Evolutionary conservation across 2,329 filamentous ascomycete species (phyloP), one percentile per base, ranked within the genome.

Genomic region (Fusarium transvaalense): DNA sequence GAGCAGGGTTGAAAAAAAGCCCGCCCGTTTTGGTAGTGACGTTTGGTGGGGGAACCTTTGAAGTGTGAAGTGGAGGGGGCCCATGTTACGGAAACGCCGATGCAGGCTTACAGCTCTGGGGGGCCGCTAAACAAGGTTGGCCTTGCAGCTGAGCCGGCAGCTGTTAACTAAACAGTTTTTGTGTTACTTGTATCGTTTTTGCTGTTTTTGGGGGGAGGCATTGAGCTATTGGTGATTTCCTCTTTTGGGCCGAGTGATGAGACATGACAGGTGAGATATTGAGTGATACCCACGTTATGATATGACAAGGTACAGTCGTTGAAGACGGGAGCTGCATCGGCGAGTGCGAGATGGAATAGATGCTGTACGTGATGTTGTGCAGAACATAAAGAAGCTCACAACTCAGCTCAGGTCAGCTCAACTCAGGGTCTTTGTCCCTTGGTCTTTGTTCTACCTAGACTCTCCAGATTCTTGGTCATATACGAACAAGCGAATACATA

Each of bases 131-230:
- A 47, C 45, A 52, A 55, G 52, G 39, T 52, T 51, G 37, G 35
- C 27, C 61, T 66, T 67, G 71, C 55, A 72, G 71, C 69, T 73
- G 59, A 69, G 69, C 61, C 54, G 43, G 47, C 35, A 53, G 63
- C 45, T 59, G 29, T 54, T 43, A 47, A 27, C 46, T 39, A 25
- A 21, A 31, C 37, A 21, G 27, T 19, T 45, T 19, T n/a, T 8
- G 5, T 17, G 15, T n/a, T 29, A 10, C 10, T 8, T 35, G 34
- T 7, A 35, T 35, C 34, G 12, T 25, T 27, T 27, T 27, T n/a
- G n/a, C n/a, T n/a, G n/a, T 27, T 27, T 31, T 15, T 45, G 23
- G 29, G 48, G 38, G 34, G 48, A 39, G 34, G 32, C n/a, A 37
- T 57, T 57, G 54, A 56, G 56, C 41, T 67, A 51, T 56, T 60